phyloP scores from a whole-genome alignment of 2,329 filamentous ascomycete genomes.

The Drechslerella dactyloides region DNA sequence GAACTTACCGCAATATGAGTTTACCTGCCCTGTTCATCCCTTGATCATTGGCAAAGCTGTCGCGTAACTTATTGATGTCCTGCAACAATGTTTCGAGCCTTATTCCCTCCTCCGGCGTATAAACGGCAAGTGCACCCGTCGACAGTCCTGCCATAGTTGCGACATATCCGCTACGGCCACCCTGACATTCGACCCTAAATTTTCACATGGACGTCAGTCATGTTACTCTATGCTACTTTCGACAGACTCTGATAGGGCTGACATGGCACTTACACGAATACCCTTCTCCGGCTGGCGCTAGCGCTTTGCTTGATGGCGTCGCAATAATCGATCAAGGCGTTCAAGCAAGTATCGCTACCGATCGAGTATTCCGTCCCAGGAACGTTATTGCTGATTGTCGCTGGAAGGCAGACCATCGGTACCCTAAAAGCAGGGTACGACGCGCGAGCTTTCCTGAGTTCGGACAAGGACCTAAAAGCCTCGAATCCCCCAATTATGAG shows the following conservation, averaged over 20 bases:
- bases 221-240: no score
- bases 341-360: conserved; percentile 94
- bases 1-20: conserved; percentile 70
- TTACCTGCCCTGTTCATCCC: conserved; percentile 90
- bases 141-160: conserved; percentile 87
- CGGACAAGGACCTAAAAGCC: conserved; percentile 88
- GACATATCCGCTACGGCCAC: conserved; percentile 90
- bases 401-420: conserved; percentile 86
- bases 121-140: conserved; percentile 91
- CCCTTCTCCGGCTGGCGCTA: conserved; percentile 86
- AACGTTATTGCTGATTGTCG: conserved; percentile 99
- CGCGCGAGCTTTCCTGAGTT: conserved; percentile 79
- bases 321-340: conserved; percentile 92
- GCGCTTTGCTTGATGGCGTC: conserved; percentile 98
- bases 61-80: conserved; percentile 86
- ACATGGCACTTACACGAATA: conserved; percentile 70
- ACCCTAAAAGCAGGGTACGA: conserved; percentile 87
- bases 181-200: conserved; percentile 82
- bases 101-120: conserved; percentile 96
- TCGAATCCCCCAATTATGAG: conserved; percentile 96
- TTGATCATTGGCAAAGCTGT: conserved; percentile 82
- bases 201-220: not conserved
- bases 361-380: conserved; percentile 97
- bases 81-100: conserved; percentile 88
- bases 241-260: not conserved